Evolutionary conservation across 2,329 filamentous ascomycete species (phyloP), one percentile per base, ranked within the genome.

Genomic region (Bisporella sp.): DNA sequence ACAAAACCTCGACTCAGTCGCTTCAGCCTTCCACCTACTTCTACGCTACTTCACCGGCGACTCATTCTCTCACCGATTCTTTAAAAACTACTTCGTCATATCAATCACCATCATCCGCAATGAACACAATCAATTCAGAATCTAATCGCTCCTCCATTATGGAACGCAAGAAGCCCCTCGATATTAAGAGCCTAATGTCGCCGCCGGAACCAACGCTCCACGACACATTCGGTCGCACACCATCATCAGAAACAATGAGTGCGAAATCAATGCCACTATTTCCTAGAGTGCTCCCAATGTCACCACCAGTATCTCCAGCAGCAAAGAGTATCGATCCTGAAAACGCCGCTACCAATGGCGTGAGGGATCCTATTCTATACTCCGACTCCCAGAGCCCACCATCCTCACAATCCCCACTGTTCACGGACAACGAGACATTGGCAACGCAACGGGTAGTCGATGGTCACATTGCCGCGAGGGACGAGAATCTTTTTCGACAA

Each of bases 231-330:
- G 39, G 50, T 21, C 51, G 37, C 28, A n/a, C 11, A n/a, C 11
- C 11, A 21, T 40, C 50, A 21, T 39, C 51, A 31, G 54, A 44
- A 45, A 46, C 46, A 51, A 51, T 41, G 44, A 52, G 60, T 54
- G 63, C 21, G 41, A 21, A n/a, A n/a, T 43, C 41, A 43, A 11
- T 29, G 8, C 9, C 41, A 8, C 4, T 43, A 11, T 21, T 21
- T 21, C 5, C 21, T 30, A 30, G 29, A n/a, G 35, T 54, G 31
- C 65, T 66, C 9, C 72, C 71, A 5, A 64, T 80, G 58, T 84
- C 80, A 33, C 80, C 80, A 30, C 80, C 80, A 4, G 73, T 82
- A 48, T 83, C 80, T 32, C 76, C 76, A 7, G 72, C 71, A 50
- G 72, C 68, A 52, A 60, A 58, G 50, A 55, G 32, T 28, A 41